Conservation (phyloP, 495 filamentous ascomycete genomes). For the Penicillium paxilli region DNA sequence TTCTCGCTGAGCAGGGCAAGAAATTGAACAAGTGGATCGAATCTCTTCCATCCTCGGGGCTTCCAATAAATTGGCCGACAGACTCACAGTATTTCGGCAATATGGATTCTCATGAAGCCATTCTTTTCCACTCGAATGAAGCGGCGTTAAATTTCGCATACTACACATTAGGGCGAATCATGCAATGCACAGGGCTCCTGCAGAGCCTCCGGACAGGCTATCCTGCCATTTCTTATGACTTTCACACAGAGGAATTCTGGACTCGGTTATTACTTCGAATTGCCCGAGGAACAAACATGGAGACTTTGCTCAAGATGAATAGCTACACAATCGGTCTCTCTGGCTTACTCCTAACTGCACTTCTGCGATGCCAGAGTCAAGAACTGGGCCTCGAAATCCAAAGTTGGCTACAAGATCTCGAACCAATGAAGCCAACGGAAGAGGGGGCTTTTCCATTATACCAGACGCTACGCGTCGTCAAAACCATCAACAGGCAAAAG, state of each 20-base stretch:
- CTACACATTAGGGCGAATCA: constrained; percentile 24
- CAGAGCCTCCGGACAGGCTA: background rate
- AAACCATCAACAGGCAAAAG: constrained; percentile 21
- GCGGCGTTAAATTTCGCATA: constrained; percentile 32
- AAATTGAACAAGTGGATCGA: constrained; percentile 22
- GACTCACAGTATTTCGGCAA: background rate
- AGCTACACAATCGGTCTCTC: constrained; percentile 35
- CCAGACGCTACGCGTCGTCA: constrained; percentile 23
- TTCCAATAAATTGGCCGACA: constrained; percentile 10
- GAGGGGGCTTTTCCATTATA: constrained; percentile 31
- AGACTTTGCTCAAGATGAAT: constrained; percentile 15
- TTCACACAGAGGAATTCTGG: constrained; percentile 19
- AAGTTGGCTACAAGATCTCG: constrained; percentile 20
- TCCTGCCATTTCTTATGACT: background rate
- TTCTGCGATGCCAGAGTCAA: constrained; percentile 23
- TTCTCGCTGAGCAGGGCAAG: constrained; percentile 8
- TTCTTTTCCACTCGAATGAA: constrained; percentile 26
- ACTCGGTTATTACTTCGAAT: constrained; percentile 19
- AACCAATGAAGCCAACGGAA: constrained; percentile 21
- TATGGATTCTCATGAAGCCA: background rate
- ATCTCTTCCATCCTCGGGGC: constrained; percentile 17
- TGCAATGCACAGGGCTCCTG: constrained; percentile 25
- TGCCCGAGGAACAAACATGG: constrained; percentile 19
- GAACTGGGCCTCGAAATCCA: constrained; percentile 20
- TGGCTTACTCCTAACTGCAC: constrained; percentile 23